These are phyloP conservation scores for Tetrahymena thermophila DNA, from an alignment of 73 alveolate species.

Conservation along the genomic window DNA sequence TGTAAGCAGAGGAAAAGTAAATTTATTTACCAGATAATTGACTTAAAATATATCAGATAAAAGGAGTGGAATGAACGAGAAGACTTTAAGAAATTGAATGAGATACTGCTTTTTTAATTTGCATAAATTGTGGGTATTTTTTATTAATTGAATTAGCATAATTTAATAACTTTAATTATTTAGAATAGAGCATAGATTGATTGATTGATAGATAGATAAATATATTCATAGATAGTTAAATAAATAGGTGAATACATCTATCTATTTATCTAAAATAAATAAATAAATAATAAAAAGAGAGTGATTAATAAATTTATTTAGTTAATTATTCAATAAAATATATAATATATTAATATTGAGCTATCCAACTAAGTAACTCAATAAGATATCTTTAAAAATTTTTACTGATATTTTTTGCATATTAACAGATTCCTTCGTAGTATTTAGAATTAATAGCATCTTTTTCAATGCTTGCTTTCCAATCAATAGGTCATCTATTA, in stretches of 20 bases:
- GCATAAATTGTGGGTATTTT: not conserved
- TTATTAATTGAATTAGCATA: not conserved
- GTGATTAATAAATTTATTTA: no score
- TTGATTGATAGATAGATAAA: not conserved
- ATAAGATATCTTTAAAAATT: not conserved
- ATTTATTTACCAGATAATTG: not conserved
- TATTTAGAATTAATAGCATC: not conserved
- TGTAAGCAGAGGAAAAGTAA: not conserved
- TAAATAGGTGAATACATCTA: not conserved
- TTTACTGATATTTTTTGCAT: not conserved
- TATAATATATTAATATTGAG: not conserved
- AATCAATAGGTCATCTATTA: no score
- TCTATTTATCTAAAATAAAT: no score
- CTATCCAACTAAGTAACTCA: not conserved
- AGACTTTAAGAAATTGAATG: not conserved
- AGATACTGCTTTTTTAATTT: not conserved
- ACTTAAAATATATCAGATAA: not conserved
- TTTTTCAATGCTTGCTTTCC: no score
- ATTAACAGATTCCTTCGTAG: not conserved
- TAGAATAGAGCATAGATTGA: not conserved
- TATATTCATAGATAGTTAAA: not conserved
- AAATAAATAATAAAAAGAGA: no score
- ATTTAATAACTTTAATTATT: not conserved
- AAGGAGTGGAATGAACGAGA: not conserved
- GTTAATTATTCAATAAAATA: not conserved